A percentile compares a stretch with the other conserved stretches of the same genome.
These are phyloP conservation scores for Iris pallida DNA, from an alignment of 116 monocot species.

Conservation along the genomic window DNA sequence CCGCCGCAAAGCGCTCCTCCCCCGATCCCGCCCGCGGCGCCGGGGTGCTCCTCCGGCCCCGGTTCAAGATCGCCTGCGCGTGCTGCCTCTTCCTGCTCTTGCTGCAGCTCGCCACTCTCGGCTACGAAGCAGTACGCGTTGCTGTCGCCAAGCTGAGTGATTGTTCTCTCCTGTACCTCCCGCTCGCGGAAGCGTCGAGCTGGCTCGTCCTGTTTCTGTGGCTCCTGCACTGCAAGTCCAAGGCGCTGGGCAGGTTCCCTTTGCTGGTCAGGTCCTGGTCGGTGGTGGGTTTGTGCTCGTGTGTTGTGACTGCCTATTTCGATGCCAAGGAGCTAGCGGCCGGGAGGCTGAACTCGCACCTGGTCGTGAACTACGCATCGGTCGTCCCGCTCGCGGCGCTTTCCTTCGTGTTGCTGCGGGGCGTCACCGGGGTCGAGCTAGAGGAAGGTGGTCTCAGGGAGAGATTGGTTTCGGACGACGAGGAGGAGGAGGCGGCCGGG, in stretches of 20 bases:
- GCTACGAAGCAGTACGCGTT: slow-evolving; percentile 32
- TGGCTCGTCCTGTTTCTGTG: slow-evolving; percentile 52
- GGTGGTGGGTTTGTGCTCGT: slow-evolving; percentile 48
- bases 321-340: slow-evolving; percentile 14
- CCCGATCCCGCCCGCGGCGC: slow-evolving; percentile 1
- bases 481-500: slow-evolving; percentile 29
- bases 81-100: slow-evolving; percentile 50
- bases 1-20: slow-evolving; percentile 23
- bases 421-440: slow-evolving; percentile 49
- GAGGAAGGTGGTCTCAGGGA: slow-evolving; percentile 28
- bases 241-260: slow-evolving; percentile 37
- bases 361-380: slow-evolving; percentile 47
- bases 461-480: slow-evolving; percentile 43
- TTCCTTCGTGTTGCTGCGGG: slow-evolving; percentile 39
- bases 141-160: slow-evolving; percentile 7
- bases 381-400: slow-evolving; percentile 59
- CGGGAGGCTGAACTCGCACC: slow-evolving; percentile 30
- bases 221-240: slow-evolving; percentile 31
- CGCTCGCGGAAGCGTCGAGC: slow-evolving; percentile 42
- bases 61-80: slow-evolving; percentile 37
- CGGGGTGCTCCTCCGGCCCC: slow-evolving; percentile 17
- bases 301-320: slow-evolving; percentile 37
- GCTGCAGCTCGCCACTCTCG: slow-evolving; percentile 40
- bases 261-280: slow-evolving; percentile 67
- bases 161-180: slow-evolving; percentile 38